These are phyloP conservation scores for Sambucus nigra DNA, from an alignment of 129 eudicot genomes.

Conservation along the genomic window DNA sequence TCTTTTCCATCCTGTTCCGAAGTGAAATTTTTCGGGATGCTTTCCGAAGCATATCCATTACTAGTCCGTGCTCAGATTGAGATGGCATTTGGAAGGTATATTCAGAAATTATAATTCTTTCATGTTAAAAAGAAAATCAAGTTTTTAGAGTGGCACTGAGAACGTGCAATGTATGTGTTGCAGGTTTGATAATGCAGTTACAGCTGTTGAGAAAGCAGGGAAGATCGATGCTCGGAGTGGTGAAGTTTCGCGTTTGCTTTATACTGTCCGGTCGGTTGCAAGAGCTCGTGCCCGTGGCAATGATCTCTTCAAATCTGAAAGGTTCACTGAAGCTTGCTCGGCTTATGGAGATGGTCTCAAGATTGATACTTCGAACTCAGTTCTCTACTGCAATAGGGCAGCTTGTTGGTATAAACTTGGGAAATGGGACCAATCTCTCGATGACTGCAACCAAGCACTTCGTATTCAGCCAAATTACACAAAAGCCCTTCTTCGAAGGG, in stretches of 20 bases:
- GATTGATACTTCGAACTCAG: slow-evolving; percentile 65
- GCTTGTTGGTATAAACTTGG: slow-evolving; percentile 94
- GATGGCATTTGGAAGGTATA: slow-evolving; percentile 77
- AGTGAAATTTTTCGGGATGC: slow-evolving; percentile 64
- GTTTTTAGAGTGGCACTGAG: slow-evolving; percentile 9
- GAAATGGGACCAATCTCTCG: slow-evolving; percentile 59
- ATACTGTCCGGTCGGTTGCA: slow-evolving; percentile 46
- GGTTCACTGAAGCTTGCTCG: slow-evolving; percentile 81
- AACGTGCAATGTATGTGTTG: slow-evolving; percentile 19
- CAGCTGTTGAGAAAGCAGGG: slow-evolving; percentile 53
- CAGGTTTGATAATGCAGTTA: slow-evolving; percentile 80
- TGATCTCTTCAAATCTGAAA: slow-evolving; percentile 76
- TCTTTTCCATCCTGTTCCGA: slow-evolving; percentile 34
- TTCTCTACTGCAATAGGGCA: slow-evolving; percentile 85
- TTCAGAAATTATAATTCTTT: slow-evolving; percentile 5
- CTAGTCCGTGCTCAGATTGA: slow-evolving; percentile 71
- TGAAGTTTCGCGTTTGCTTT: slow-evolving; percentile 52
- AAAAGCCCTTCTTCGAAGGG: slow-evolving; percentile 90
- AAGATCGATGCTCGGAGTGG: slow-evolving; percentile 41
- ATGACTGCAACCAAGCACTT: slow-evolving; percentile 91
- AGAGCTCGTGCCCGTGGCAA: slow-evolving; percentile 90
- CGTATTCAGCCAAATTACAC: slow-evolving; percentile 61
- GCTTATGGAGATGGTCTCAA: slow-evolving; percentile 92
- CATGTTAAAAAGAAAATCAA: neutral
- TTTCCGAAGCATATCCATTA: slow-evolving; percentile 54